A percentile compares a stretch with the other conserved stretches of the same genome.
phyloP scores from a whole-genome alignment of 2,329 filamentous ascomycete genomes.

The Colletotrichum graminicola region DNA sequence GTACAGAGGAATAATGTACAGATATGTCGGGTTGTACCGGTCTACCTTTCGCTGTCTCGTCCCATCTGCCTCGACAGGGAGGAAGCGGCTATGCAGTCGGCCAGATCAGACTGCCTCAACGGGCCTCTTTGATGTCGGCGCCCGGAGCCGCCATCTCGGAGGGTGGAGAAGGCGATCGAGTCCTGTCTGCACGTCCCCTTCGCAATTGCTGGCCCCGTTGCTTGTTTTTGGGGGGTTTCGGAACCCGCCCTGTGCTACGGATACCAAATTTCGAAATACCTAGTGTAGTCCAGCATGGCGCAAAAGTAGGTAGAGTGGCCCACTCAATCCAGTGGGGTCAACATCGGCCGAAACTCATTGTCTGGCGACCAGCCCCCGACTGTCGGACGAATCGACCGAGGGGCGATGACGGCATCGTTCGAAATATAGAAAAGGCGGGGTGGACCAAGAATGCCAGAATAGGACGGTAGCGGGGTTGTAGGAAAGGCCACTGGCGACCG shows the following conservation, averaged over 20 bases:
- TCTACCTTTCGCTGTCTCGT: background rate
- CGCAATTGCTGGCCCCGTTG: background rate
- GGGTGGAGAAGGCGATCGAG: constrained; percentile 39
- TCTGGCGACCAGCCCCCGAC: constrained; percentile 14
- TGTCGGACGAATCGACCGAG: constrained; percentile 17
- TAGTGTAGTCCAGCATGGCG: background rate
- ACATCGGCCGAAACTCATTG: constrained; percentile 23
- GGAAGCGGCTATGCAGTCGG: constrained; percentile 15
- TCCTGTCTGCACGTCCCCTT: constrained; percentile 30
- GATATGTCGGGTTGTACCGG: background rate
- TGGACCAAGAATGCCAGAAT: constrained; percentile 17
- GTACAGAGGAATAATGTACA: background rate
- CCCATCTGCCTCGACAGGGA: background rate
- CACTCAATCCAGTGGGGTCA: constrained; percentile 31
- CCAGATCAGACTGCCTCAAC: constrained; percentile 14
- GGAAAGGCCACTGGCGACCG: background rate
- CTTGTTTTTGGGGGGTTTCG: background rate
- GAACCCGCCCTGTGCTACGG: constrained; percentile 11
- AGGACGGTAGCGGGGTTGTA: background rate
- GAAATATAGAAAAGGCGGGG: constrained; percentile 26
- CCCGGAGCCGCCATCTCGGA: constrained; percentile 38
- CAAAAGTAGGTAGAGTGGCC: background rate
- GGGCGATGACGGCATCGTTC: constrained; percentile 38
- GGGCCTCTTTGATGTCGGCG: constrained; percentile 22
- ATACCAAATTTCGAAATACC: constrained; percentile 19